A percentile compares a stretch with the other conserved stretches of the same genome.
phyloP scores from a whole-genome alignment of 331 rosid species.

The Malus hybrid region DNA sequence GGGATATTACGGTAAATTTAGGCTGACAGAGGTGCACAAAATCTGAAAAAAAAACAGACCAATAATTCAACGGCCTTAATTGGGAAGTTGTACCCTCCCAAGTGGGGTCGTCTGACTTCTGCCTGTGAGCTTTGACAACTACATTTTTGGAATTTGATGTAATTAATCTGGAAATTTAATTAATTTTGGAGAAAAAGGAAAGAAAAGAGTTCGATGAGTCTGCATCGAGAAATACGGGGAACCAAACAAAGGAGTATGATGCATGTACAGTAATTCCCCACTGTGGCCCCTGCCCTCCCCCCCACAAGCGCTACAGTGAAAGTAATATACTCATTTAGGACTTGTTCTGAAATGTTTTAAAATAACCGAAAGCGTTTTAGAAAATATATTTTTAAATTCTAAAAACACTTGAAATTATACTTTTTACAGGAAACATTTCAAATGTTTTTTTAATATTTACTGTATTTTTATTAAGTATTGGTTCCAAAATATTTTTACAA shows the following conservation, averaged over 20 bases:
- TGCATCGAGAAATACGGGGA: slow-evolving; percentile 30
- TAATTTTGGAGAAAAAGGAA: background rate
- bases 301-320: slow-evolving; percentile 28
- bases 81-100: slow-evolving; percentile 4
- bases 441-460: too few species aligned
- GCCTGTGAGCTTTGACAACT: slow-evolving; percentile 15
- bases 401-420: too few species aligned
- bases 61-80: slow-evolving; percentile 20
- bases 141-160: slow-evolving; percentile 27
- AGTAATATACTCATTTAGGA: background rate
- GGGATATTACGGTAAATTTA: background rate
- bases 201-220: slow-evolving; percentile 3
- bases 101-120: slow-evolving; percentile 30
- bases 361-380: too few species aligned
- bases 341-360: too few species aligned
- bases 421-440: accelerated
- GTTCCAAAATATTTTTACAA: too few species aligned
- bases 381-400: accelerated
- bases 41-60: background rate
- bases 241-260: slow-evolving; percentile 37
- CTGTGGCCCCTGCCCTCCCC: slow-evolving; percentile 31
- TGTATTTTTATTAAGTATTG: too few species aligned
- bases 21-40: slow-evolving; percentile 9
- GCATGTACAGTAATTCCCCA: slow-evolving; percentile 25
- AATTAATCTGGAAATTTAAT: slow-evolving; percentile 1